These are phyloP conservation scores for Neofusicoccum sp. DNA, from an alignment of 2,329 filamentous ascomycete genomes.

Conservation along the genomic window DNA sequence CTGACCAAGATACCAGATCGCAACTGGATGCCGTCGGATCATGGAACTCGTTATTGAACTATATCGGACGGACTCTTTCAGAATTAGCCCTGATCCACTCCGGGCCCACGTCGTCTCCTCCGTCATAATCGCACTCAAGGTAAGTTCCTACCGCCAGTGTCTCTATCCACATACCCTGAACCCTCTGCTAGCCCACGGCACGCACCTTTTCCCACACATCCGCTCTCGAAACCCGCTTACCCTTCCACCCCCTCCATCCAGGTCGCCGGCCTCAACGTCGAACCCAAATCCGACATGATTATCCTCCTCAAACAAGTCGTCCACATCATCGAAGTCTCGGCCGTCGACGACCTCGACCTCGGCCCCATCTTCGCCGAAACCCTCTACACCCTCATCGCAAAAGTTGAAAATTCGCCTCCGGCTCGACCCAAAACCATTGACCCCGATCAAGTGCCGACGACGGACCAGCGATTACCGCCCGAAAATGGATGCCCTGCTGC, in stretches of 20 bases:
- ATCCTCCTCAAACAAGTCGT: conserved; percentile 10
- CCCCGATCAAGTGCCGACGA: not conserved
- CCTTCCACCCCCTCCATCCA: not conserved
- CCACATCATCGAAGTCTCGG: conserved; percentile 5
- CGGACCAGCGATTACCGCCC: not conserved
- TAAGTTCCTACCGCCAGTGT: not conserved
- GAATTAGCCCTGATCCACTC: not conserved
- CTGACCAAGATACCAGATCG: not conserved
- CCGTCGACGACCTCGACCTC: conserved; percentile 16
- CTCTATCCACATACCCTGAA: no score
- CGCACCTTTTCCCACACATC: no score
- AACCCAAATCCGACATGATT: conserved; percentile 11
- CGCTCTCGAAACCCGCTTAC: no score
- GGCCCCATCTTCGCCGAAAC: conserved; percentile 13
- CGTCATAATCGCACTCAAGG: conserved; percentile 8
- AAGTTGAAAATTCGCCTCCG: conserved; percentile 10
- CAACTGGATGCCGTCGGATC: not conserved
- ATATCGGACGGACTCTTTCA: not conserved
- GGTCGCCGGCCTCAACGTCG: conserved; percentile 5
- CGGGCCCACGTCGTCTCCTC: not conserved
- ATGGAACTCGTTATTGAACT: conserved; percentile 10
- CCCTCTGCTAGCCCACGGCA: no score
- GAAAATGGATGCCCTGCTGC: no score
- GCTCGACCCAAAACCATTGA: not conserved
- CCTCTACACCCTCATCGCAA: not conserved